A percentile compares a stretch with the other conserved stretches of the same genome.
phyloP scores from a whole-genome alignment of 441 rosid species.

The Arabidopsis lyrata region DNA sequence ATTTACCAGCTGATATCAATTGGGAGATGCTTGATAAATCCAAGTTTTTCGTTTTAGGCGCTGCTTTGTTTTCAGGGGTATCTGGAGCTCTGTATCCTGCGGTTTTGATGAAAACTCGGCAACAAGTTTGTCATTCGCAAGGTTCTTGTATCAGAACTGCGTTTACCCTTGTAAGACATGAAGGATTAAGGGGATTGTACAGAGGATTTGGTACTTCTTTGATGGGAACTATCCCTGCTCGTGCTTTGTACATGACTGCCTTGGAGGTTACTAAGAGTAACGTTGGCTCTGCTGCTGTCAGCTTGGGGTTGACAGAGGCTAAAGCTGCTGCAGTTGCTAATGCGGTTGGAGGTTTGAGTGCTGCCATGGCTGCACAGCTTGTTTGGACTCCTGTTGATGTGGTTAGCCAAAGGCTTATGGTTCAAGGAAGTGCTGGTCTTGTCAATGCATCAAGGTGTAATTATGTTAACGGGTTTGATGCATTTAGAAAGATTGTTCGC shows the following conservation, averaged over 20 bases:
- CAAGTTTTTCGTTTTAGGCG: slow-evolving; percentile 73
- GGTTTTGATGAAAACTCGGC: slow-evolving; percentile 72
- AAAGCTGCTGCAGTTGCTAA: slow-evolving; percentile 65
- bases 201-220: slow-evolving; percentile 78
- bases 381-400: slow-evolving; percentile 86
- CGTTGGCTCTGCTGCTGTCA: slow-evolving; percentile 61
- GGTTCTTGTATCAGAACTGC: slow-evolving; percentile 61
- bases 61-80: slow-evolving; percentile 74
- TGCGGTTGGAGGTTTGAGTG: slow-evolving; percentile 71
- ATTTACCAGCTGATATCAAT: slow-evolving; percentile 71
- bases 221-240: slow-evolving; percentile 79
- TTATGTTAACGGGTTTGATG: slow-evolving; percentile 70
- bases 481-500: slow-evolving; percentile 61
- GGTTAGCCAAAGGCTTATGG: slow-evolving; percentile 83
- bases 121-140: slow-evolving; percentile 62
- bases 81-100: slow-evolving; percentile 74
- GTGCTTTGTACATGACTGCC: slow-evolving; percentile 73
- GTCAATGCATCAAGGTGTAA: slow-evolving; percentile 47
- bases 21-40: slow-evolving; percentile 90
- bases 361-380: slow-evolving; percentile 82
- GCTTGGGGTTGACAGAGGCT: slow-evolving; percentile 63
- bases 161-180: slow-evolving; percentile 55
- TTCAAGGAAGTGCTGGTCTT: slow-evolving; percentile 58
- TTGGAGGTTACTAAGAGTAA: slow-evolving; percentile 75
- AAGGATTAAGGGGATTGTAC: slow-evolving; percentile 74